Conservation (phyloP, 2,329 filamentous ascomycete species). For the Purpureocillium takamizusanense region DNA sequence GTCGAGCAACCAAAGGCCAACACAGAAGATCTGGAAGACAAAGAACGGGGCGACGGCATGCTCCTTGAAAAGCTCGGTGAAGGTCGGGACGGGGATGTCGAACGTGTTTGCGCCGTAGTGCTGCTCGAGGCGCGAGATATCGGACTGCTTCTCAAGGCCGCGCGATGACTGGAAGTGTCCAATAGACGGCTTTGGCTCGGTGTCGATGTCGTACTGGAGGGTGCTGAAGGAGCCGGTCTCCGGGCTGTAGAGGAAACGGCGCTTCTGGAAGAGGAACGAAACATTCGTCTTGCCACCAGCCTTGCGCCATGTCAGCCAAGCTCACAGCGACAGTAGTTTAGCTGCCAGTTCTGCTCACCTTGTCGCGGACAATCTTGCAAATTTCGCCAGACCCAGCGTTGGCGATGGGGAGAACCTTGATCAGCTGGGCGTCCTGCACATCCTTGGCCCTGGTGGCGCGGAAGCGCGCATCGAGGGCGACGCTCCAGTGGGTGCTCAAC, state of each 20-base stretch:
- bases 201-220: constrained; percentile 74
- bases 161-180: constrained; percentile 69
- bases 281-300: constrained; percentile 64
- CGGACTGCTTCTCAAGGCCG: constrained; percentile 65
- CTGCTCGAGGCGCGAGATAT: constrained; percentile 72
- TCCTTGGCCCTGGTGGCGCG: constrained; percentile 63
- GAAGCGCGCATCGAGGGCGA: constrained; percentile 74
- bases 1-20: constrained; percentile 95
- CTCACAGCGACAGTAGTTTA: background rate
- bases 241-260: constrained; percentile 79
- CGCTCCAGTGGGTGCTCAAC: constrained; percentile 97
- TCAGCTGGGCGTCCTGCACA: constrained; percentile 68
- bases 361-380: constrained; percentile 70
- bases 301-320: constrained; percentile 22
- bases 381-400: constrained; percentile 90
- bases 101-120: constrained; percentile 96
- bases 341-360: constrained; percentile 28
- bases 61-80: constrained; percentile 93
- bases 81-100: constrained; percentile 94
- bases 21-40: constrained; percentile 98
- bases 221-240: constrained; percentile 69
- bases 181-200: constrained; percentile 72
- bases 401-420: constrained; percentile 84
- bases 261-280: constrained; percentile 97
- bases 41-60: constrained; percentile 98